Evolutionary conservation across 1,284 basidiomycete species (phyloP), one percentile per base, ranked within the genome.

Genomic region (Cerrena zonata): DNA sequence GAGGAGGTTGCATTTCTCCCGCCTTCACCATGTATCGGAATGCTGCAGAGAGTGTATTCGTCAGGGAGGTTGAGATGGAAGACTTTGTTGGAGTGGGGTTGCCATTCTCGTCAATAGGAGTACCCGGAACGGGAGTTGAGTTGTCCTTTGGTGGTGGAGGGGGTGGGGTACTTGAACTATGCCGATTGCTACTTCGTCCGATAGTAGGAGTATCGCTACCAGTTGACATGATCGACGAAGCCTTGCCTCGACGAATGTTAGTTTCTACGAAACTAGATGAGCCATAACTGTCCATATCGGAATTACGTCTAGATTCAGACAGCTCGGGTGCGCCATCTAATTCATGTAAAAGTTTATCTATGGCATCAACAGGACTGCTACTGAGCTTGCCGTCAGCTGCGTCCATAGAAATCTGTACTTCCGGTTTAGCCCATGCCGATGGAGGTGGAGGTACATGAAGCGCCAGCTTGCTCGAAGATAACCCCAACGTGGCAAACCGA

Each of bases 381-480:
- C 65, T 70, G 12, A 82, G 69, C 45, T 72, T 67, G 0, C 82
- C 83, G 38, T 69, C 78, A 1, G 71, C 82, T 11, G 70, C 72
- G 44, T 79, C 66, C 55, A 64, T 75, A 30, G 65, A 80, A 5
- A 86, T 56, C 48, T 77, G 74, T 5, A 83, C 79, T 27, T 80
- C 78, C 4, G 83, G 76, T 59, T 80, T 82, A 0, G 80, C 73
- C 69, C 78, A 79, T 0, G 77, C 78, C 2, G 73, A 73, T 1
- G 74, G 71, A 3, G 75, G 76, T 12, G 26, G 36, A 24, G 46
- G 46, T 1, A 63, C 54, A 18, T 56, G 53, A 0, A 54, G 54
- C 11, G 44, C 40, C 3, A 48, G 15, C 34, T 50, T 56, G 13
- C 54, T 56, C 13, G 54, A 53, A 10, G 55, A 45, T 7, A 52